Conservation (phyloP, 495 filamentous ascomycete species). For the Lindgomyces ingoldianus region DNA sequence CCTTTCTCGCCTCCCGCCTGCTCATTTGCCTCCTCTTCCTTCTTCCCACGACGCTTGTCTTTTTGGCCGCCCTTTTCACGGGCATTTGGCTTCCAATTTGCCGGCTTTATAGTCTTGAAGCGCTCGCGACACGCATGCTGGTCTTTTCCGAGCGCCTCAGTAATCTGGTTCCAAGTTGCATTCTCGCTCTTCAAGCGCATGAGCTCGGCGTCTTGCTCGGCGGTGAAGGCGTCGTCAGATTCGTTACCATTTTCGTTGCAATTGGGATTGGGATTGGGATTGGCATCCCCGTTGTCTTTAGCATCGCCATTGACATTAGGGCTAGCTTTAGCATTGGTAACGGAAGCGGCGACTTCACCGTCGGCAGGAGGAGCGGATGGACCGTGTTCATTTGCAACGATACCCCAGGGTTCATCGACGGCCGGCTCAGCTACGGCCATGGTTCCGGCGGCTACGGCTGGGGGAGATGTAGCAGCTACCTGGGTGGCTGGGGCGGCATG, state of each 20-base stretch:
- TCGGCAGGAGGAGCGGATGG: neutral
- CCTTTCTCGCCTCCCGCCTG: constrained; percentile 2
- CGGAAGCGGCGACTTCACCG: too few relatives aligned
- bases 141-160: constrained; percentile 20
- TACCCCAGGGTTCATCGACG: neutral
- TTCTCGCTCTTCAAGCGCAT: constrained; percentile 29
- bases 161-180: constrained; percentile 27
- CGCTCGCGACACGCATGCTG: constrained; percentile 16
- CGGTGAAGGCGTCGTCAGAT: constrained; percentile 19
- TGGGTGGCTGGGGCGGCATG: neutral
- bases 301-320: neutral
- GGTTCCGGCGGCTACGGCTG: too few relatives aligned
- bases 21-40: constrained; percentile 7
- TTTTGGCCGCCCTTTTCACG: constrained; percentile 11
- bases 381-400: neutral
- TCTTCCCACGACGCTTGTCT: constrained; percentile 1
- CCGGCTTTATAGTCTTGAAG: constrained; percentile 33
- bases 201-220: constrained; percentile 32
- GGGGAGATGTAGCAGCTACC: neutral
- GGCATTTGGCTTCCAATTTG: constrained; percentile 21
- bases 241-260: neutral
- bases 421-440: too few relatives aligned
- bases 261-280: neutral
- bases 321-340: neutral
- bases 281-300: neutral